A percentile compares a stretch with the other conserved stretches of the same genome.
Evolutionary conservation across 768 basidiomycete species (phyloP).

Genomic region (Auricularia sp.): DNA sequence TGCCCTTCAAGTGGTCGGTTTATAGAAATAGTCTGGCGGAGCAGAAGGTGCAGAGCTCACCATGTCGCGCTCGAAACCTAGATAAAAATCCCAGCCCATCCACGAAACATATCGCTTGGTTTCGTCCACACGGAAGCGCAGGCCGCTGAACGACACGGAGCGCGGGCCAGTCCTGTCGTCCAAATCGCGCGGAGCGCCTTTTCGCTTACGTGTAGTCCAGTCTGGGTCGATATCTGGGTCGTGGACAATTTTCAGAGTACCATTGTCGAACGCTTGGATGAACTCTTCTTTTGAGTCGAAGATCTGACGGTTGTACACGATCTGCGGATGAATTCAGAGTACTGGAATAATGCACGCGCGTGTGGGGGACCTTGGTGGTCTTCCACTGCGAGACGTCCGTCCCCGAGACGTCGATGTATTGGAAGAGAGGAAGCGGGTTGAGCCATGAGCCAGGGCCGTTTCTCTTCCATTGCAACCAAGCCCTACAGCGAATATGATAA

Average conservation of each 20-base stretch:
- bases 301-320: constrained; percentile 51
- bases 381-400: constrained; percentile 43
- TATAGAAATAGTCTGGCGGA: constrained; percentile 9
- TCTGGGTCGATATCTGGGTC: constrained; percentile 25
- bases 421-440: constrained; percentile 45
- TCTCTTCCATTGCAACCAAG: constrained; percentile 41
- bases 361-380: constrained; percentile 32
- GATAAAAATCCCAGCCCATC: constrained; percentile 56
- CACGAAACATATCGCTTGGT: constrained; percentile 47
- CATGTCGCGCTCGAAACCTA: constrained; percentile 60
- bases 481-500: constrained; percentile 13
- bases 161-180: constrained; percentile 57
- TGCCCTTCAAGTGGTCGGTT: constrained; percentile 16
- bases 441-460: constrained; percentile 42
- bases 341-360: not conserved
- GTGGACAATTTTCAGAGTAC: constrained; percentile 32
- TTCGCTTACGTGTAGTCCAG: constrained; percentile 39
- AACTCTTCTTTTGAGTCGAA: constrained; percentile 41
- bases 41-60: constrained; percentile 13
- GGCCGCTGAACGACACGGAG: constrained; percentile 47
- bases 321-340: constrained; percentile 15
- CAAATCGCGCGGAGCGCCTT: constrained; percentile 36
- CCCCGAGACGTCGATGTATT: constrained; percentile 47
- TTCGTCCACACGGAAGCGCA: constrained; percentile 45
- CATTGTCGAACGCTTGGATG: constrained; percentile 41